phyloP scores from a whole-genome alignment of 805 yeast genomes.

The Yamadazyma kitorensis region DNA sequence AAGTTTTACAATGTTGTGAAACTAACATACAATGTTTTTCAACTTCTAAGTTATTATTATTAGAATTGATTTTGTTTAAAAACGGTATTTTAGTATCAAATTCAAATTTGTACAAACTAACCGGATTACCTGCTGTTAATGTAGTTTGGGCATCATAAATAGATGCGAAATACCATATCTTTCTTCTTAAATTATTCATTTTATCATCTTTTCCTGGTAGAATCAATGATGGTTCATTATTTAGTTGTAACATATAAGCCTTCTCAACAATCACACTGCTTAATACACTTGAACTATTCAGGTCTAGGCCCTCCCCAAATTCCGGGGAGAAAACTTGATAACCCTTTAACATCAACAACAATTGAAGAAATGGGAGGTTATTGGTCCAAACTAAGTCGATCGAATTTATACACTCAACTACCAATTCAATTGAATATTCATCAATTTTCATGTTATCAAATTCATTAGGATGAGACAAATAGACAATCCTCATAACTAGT shows the following conservation, averaged over 20 bases:
- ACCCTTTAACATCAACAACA: constrained; percentile 47
- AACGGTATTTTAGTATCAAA: constrained; percentile 29
- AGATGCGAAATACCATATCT: constrained; percentile 32
- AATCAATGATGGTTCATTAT: constrained; percentile 55
- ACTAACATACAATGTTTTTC: constrained; percentile 23
- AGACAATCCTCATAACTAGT: constrained; percentile 30
- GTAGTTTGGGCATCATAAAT: constrained; percentile 24
- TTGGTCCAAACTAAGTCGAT: constrained; percentile 35
- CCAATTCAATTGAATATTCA: constrained; percentile 27
- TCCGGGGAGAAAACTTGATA: constrained; percentile 50
- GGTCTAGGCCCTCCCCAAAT: constrained; percentile 56
- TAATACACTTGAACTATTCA: constrained; percentile 54
- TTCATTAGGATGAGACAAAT: constrained; percentile 18
- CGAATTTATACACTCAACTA: constrained; percentile 32
- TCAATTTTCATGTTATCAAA: constrained; percentile 26
- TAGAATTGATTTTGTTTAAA: constrained; percentile 31
- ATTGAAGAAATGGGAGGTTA: constrained; percentile 51
- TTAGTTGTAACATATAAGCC: constrained; percentile 64
- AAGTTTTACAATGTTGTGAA: not conserved
- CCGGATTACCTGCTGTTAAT: constrained; percentile 32
- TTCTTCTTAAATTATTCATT: constrained; percentile 27
- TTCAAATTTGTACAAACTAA: constrained; percentile 23
- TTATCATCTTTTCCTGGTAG: constrained; percentile 15
- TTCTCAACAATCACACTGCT: constrained; percentile 58
- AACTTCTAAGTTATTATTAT: constrained; percentile 27